Base-by-base conservation (phyloP, 73 alveolate genomes). In the Paramecium caudatum region DNA sequence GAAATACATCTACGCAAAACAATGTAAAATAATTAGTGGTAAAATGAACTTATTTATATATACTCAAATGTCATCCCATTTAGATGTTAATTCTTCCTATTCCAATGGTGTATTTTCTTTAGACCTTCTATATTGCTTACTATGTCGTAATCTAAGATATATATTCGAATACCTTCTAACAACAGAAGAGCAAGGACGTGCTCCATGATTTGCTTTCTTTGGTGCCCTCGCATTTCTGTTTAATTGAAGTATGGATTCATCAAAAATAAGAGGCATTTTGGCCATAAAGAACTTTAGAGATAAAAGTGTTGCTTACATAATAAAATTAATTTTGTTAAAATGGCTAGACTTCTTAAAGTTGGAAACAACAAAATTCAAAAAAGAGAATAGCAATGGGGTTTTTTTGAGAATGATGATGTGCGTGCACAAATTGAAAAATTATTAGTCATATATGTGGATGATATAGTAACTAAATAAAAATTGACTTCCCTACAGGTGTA, bases 101-200 rank as follows among this genome's bases (percentile, higher is more conserved):
- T 65, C 83, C 5, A 12, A 30, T 5, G 49, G 50, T 27, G 50
- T 27, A 12, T 27, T 63, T 63, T 27, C 82, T 32, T 32, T 65
- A 12, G 19, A 65, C 15, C 34, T 33, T 32, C 46, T 3, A 33
- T 65, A 65, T 9, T 33, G 17, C 25, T 65, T 65, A 0, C 4
- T 21, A n/a, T 30, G n/a, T 33, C 36, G 27, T 43, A 65, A 32
- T 32, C 82, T 63, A 10, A 7, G 16, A 8, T 30, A 9, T 5
- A 55, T 55, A 65, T 65, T 33, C 47, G 34, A 65, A 25, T 65
- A 65, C 83, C 91, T 93, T 82, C 97, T 93, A 90, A 94, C 91
- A 15, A 94, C 95, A 1, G 92, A 62, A 7, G 97, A 94, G 74
- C 96, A 93, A 13, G 98, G 98, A 63, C 98, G 61, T 19, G 95